phyloP scores from a whole-genome alignment of 1,139 yeast genomes.

The Sugiyamaella xylanicola region DNA sequence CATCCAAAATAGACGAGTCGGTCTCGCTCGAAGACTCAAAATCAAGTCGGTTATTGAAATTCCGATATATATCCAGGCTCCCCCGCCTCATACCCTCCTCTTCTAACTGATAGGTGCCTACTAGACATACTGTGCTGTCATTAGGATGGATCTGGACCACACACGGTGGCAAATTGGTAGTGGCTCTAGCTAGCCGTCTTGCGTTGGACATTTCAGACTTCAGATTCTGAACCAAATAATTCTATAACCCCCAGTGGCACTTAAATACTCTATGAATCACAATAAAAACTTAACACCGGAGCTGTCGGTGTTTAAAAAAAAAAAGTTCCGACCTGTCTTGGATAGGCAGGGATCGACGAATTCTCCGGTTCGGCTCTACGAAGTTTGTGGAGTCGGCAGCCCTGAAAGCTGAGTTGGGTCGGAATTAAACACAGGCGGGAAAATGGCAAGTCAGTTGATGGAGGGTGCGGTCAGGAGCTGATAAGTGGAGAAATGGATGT shows the following conservation, averaged over 20 bases:
- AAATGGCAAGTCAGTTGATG: not conserved
- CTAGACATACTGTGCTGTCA: slow-evolving; percentile 51
- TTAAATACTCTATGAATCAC: not conserved
- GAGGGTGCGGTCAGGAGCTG: no score
- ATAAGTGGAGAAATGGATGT: not conserved
- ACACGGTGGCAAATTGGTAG: slow-evolving; percentile 77
- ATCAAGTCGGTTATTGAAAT: slow-evolving; percentile 31
- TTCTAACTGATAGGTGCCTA: slow-evolving; percentile 81
- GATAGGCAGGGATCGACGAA: slow-evolving; percentile 12
- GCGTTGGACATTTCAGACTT: slow-evolving; percentile 5
- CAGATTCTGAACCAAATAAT: not conserved
- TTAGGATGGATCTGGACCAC: slow-evolving; percentile 63
- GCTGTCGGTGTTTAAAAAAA: slow-evolving; percentile 14
- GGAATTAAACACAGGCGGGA: no score
- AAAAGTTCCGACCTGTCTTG: slow-evolving; percentile 1
- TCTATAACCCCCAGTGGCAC: not conserved
- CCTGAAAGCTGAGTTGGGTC: no score
- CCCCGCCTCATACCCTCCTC: slow-evolving; percentile 63
- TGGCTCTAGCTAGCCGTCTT: slow-evolving; percentile 21
- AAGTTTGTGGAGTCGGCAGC: no score
- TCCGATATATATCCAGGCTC: slow-evolving; percentile 62
- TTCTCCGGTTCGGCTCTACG: not conserved
- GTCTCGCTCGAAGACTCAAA: slow-evolving; percentile 35
- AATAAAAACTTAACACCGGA: slow-evolving; percentile 10
- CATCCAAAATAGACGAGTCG: slow-evolving; percentile 72